Base-by-base conservation (phyloP, 192 early-diverging fungal species). In the Spinellus fusiger region DNA sequence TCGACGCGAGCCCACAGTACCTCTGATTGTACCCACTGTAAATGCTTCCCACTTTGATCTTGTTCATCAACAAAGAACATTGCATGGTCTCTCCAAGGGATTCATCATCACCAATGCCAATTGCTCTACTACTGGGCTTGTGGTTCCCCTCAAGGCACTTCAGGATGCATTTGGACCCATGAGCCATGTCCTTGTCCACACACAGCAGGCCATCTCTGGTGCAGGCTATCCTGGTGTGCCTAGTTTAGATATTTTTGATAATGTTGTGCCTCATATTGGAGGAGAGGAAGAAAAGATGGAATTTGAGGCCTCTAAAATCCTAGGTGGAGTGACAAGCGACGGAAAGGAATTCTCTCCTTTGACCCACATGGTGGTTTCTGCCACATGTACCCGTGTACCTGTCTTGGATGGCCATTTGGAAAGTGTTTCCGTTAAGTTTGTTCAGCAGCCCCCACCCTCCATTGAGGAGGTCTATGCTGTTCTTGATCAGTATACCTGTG, bases 201-300 rank as follows among this genome's bases (percentile, higher is more conserved):
- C 94, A 20, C 85, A 94, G 78, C 96, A 98, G 79, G 94, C 96
- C 15, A 89, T 98, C 67, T 94, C 92, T 15, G 96, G 96, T 34
- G 94, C 96, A 0, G 96, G 96, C 27, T 98, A 98, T 76, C 96
- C 96, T 1, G 96, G 96, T 54, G 93, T 98, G 0, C 77, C 92
- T 5, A 92, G 89, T 46, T 78, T 98, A 46, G 96, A 98, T 70
- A 97, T 98, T 58, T 75, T 94, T 59, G 96, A 95, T 72, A 98
- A 98, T 71, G 78, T 98, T 26, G 90, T 98, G 28, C 96, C 96
- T 20, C 86, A 86, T 68, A 95, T 98, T 69, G 77, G 81, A 32
- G 96, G 96, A 54, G 96, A 98, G 70, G 96, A 98, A 74, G 86
- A 89, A 59, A 98, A 98, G 83, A 91, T 98, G 80, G 96, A 98